Evolutionary conservation across 1,139 yeast genomes (phyloP).

Genomic region (Zhuliangozyma parablackwelliae): DNA sequence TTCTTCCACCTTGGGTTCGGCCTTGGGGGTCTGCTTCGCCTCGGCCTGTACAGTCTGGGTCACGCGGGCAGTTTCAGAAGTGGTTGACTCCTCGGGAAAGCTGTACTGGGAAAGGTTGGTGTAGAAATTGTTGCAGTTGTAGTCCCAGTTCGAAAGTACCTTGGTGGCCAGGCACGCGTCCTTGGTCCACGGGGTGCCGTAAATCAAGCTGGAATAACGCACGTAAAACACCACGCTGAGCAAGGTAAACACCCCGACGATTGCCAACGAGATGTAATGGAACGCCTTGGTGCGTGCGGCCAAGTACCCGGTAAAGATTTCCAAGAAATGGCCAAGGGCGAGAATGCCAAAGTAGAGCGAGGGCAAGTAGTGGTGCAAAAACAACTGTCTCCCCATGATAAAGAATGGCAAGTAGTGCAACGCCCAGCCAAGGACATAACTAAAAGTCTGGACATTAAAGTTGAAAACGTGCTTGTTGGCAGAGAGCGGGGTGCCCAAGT

Average conservation of each 20-base stretch:
- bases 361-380: slow-evolving; percentile 89
- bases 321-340: slow-evolving; percentile 79
- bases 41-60: slow-evolving; percentile 12
- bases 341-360: slow-evolving; percentile 85
- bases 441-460: slow-evolving; percentile 67
- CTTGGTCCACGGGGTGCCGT: slow-evolving; percentile 81
- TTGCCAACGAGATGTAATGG: slow-evolving; percentile 36
- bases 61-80: slow-evolving; percentile 10
- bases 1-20: slow-evolving; percentile 8
- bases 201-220: slow-evolving; percentile 68
- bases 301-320: slow-evolving; percentile 52
- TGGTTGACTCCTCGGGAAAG: slow-evolving; percentile 7
- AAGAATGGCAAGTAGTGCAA: slow-evolving; percentile 84
- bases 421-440: slow-evolving; percentile 76
- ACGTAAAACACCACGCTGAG: slow-evolving; percentile 54
- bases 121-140: slow-evolving; percentile 63
- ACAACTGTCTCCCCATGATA: slow-evolving; percentile 91
- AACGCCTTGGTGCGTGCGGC: slow-evolving; percentile 26
- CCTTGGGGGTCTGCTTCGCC: slow-evolving; percentile 11
- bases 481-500: slow-evolving; percentile 51
- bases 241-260: slow-evolving; percentile 47
- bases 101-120: slow-evolving; percentile 24
- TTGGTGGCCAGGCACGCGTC: slow-evolving; percentile 58
- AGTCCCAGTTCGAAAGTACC: slow-evolving; percentile 74
- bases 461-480: slow-evolving; percentile 55